A percentile compares a stretch with the other conserved stretches of the same genome.
Conservation (phyloP, 2,329 filamentous ascomycete genomes). For the Ophiocordyceps australis region DNA sequence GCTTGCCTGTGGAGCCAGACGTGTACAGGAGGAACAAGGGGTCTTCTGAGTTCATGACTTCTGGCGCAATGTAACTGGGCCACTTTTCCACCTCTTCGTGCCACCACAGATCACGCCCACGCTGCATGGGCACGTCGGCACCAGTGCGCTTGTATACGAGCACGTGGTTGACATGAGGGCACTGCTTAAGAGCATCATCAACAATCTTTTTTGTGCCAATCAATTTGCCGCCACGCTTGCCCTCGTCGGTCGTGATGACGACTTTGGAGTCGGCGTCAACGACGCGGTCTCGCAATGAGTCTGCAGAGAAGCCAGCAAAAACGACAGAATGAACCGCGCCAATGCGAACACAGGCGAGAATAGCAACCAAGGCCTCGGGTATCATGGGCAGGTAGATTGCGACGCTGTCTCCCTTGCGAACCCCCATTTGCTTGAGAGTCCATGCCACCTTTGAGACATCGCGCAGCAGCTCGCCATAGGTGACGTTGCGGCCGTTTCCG, state of each 20-base stretch:
- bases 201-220: constrained; percentile 99
- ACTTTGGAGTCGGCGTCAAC: constrained; percentile 81
- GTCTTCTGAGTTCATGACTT: constrained; percentile 82
- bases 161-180: constrained; percentile 68
- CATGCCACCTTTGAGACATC: constrained; percentile 80
- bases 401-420: constrained; percentile 92
- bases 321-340: constrained; percentile 94
- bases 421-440: constrained; percentile 85
- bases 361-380: constrained; percentile 79
- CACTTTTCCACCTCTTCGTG: constrained; percentile 97
- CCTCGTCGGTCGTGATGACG: constrained; percentile 93
- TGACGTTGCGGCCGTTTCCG: constrained; percentile 70
- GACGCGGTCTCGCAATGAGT: constrained; percentile 89
- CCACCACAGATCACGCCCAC: constrained; percentile 90
- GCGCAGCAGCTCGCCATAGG: constrained; percentile 81
- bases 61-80: constrained; percentile 79
- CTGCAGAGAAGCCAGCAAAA: constrained; percentile 93
- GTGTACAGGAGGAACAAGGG: constrained; percentile 96
- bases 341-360: constrained; percentile 81
- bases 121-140: constrained; percentile 77
- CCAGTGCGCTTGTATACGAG: constrained; percentile 93
- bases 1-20: constrained; percentile 93
- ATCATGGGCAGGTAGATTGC: constrained; percentile 98
- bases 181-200: constrained; percentile 92
- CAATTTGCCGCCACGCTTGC: constrained; percentile 90